Conservation (phyloP, 805 yeast genomes). For the Starmerella sp. region DNA sequence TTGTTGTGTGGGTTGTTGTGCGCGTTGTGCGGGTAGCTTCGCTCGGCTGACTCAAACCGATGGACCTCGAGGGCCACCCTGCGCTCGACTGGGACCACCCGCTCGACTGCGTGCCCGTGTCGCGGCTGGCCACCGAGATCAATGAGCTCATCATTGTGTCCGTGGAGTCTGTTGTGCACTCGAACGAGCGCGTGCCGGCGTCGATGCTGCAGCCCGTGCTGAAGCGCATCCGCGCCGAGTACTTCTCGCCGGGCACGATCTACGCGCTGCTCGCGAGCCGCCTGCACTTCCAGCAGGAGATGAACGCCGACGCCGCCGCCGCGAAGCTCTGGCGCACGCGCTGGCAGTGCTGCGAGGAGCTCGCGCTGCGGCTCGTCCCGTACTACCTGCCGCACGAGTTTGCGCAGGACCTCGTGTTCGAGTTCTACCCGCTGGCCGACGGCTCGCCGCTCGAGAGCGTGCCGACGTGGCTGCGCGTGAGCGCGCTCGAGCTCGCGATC, state of each 20-base stretch:
- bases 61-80: conserved; percentile 10
- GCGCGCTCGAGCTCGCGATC: conserved; percentile 42
- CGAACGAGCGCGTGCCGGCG: conserved; percentile 42
- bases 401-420: conserved; percentile 37
- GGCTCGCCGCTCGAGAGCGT: conserved; percentile 24
- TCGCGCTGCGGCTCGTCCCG: conserved; percentile 40
- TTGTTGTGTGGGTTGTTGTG: too few relatives aligned
- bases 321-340: conserved; percentile 34
- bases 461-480: conserved; percentile 33
- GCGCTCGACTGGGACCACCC: conserved; percentile 15
- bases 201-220: conserved; percentile 40
- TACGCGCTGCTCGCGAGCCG: conserved; percentile 33
- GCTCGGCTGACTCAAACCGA: not conserved
- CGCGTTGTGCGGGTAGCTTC: too few relatives aligned
- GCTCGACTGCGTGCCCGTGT: conserved; percentile 31
- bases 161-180: conserved; percentile 38
- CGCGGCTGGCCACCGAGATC: conserved; percentile 28
- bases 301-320: conserved; percentile 26
- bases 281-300: conserved; percentile 31
- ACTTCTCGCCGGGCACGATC: conserved; percentile 29
- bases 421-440: conserved; percentile 37
- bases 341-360: conserved; percentile 42
- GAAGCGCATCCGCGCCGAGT: conserved; percentile 26
- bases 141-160: conserved; percentile 36
- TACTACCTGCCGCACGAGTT: conserved; percentile 35